Evolutionary conservation across 2,329 filamentous ascomycete genomes (phyloP).

Genomic region (Botryotinia convoluta): DNA sequence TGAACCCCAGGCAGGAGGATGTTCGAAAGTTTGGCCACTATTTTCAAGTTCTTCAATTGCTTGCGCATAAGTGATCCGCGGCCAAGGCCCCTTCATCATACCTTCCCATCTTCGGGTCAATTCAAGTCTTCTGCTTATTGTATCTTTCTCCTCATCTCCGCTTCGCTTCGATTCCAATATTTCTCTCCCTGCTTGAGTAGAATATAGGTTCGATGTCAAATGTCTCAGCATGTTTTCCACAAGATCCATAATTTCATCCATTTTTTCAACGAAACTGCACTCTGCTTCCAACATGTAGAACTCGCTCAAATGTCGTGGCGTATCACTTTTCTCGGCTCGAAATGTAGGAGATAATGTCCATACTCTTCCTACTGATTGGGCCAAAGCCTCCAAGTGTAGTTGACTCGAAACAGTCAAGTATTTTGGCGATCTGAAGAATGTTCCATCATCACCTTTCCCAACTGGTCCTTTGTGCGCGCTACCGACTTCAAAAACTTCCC

Average conservation of each 20-base stretch:
- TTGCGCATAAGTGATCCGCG: slow-evolving; percentile 76
- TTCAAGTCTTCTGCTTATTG: slow-evolving; percentile 35
- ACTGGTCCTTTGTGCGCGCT: slow-evolving; percentile 27
- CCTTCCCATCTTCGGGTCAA: slow-evolving; percentile 71
- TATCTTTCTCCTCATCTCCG: slow-evolving; percentile 19
- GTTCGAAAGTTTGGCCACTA: slow-evolving; percentile 60
- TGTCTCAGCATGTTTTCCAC: slow-evolving; percentile 73
- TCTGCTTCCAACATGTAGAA: slow-evolving; percentile 99
- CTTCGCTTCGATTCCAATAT: slow-evolving; percentile 38
- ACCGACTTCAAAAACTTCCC: slow-evolving; percentile 79
- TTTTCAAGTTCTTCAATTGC: slow-evolving; percentile 68
- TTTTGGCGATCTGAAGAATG: slow-evolving; percentile 84
- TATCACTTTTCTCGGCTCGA: slow-evolving; percentile 89
- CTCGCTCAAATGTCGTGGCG: slow-evolving; percentile 88
- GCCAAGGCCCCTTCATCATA: slow-evolving; percentile 62
- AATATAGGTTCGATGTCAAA: slow-evolving; percentile 44
- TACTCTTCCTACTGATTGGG: slow-evolving; percentile 83
- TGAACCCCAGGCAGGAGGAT: slow-evolving; percentile 65
- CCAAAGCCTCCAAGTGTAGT: slow-evolving; percentile 87
- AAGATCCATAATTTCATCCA: slow-evolving; percentile 72
- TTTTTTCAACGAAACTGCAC: slow-evolving; percentile 70
- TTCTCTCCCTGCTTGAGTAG: slow-evolving; percentile 53
- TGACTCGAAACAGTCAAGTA: slow-evolving; percentile 95
- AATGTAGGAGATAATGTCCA: slow-evolving; percentile 96
- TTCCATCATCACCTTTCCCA: slow-evolving; percentile 42